A percentile compares a stretch with the other conserved stretches of the same genome.
Conservation (phyloP, 768 basidiomycete species). For the Termitomyces sp. region DNA sequence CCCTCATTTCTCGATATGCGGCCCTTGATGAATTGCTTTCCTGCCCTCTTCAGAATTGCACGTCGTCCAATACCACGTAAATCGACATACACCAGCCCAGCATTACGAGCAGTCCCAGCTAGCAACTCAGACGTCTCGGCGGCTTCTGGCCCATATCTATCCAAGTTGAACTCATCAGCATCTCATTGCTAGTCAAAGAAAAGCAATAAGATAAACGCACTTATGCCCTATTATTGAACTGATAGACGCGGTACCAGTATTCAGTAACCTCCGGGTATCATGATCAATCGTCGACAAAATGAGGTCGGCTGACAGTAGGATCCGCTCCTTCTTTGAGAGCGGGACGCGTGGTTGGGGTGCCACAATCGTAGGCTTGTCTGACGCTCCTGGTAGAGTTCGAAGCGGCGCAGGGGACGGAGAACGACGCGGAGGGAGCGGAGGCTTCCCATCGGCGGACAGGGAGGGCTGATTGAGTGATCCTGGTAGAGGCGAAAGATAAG, state of each 20-base stretch:
- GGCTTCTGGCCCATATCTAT: conserved; percentile 61
- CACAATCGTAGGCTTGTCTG: conserved; percentile 4
- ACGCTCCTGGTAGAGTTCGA: conserved; percentile 19
- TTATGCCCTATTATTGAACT: conserved; percentile 55
- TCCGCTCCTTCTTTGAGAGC: conserved; percentile 41
- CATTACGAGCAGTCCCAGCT: conserved; percentile 66
- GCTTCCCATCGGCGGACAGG: conserved; percentile 17
- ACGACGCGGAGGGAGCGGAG: conserved; percentile 30
- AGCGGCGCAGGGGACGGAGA: conserved; percentile 30
- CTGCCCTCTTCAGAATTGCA: conserved; percentile 63
- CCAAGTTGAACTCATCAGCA: conserved; percentile 1
- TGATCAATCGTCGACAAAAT: conserved; percentile 63
- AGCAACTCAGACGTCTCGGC: conserved; percentile 55
- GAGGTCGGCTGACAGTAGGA: conserved; percentile 63
- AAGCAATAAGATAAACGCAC: conserved; percentile 27
- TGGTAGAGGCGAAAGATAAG: conserved; percentile 20
- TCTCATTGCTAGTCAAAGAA: not conserved
- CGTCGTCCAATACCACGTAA: conserved; percentile 67
- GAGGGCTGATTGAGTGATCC: conserved; percentile 10
- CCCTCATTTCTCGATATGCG: conserved; percentile 12
- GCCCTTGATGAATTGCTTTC: conserved; percentile 53
- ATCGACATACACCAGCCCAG: conserved; percentile 76
- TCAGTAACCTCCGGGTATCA: conserved; percentile 50
- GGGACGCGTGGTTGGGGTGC: conserved; percentile 19
- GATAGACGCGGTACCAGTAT: conserved; percentile 44